Base-by-base conservation (phyloP, 306 rosid species). In the barrel medic (Medicago truncatula) region DNA sequence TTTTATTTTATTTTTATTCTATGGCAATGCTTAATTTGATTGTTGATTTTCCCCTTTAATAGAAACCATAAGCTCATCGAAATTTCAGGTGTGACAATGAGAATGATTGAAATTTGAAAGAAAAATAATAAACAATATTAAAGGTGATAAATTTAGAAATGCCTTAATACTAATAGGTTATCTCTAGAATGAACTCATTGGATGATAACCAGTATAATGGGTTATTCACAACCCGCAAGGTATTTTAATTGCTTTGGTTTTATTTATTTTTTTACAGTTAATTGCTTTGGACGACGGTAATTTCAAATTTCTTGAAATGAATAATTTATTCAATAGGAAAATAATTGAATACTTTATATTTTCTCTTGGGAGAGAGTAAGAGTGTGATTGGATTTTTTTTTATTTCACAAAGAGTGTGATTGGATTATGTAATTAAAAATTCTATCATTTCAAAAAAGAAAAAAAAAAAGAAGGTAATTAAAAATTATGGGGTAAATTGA, bases 51-150 rank as follows among this genome's bases (percentile, higher is more conserved):
- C 11, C 14, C 43, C 77, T 75, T 73, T 25, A 84, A 82, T 70
- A 56, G 74, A 71, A 83, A 77, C 89, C 93, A 85, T 50, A 73
- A 73, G 84, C 79, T 68, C 60, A 67, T 87, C 96, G 90, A 75
- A 78, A 80, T 64, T 84, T 80, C 43, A 87, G 97, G 92, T 25
- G 59, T 65, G 79, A 70, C 68, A 15, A 52, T 73, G 69, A 16
- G 62, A 40, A 56, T 13, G 2, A 21, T 25, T 63, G 53, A 9
- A 58, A 70, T 16, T 25, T 63, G 53, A 9, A 58, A 70, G 47
- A 23, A 59, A 73, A 58, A 46, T 9, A 41, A 5, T 4, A 21
- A 12, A 64, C 11, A 54, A 72, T 31, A 25, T 50, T 61, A 44
- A 25, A 75, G 21, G 13, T 58, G 65, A 67, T 72, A 77, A 67